These are phyloP conservation scores for Alternaria angustiovoidea DNA, from an alignment of 2,329 filamentous ascomycete genomes.

Conservation along the genomic window DNA sequence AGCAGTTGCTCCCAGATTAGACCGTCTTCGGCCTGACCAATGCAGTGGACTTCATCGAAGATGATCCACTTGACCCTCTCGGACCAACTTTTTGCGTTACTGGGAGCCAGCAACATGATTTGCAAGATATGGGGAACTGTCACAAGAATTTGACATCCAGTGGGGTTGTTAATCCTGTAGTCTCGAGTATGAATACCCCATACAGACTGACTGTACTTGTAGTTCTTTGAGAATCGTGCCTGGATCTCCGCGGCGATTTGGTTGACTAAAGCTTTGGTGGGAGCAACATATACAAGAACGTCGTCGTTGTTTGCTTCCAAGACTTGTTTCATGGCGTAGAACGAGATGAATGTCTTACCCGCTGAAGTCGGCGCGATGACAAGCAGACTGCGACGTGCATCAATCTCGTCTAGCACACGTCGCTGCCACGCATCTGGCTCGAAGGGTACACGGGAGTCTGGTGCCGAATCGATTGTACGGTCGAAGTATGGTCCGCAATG, in stretches of 20 bases:
- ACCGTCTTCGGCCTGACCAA: conserved; percentile 78
- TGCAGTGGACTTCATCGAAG: conserved; percentile 84
- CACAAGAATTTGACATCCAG: conserved; percentile 76
- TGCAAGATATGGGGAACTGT: conserved; percentile 82
- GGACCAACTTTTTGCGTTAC: conserved; percentile 75
- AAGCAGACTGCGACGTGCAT: conserved; percentile 73
- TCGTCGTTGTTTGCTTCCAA: conserved; percentile 73
- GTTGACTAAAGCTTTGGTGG: conserved; percentile 83
- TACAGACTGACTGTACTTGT: conserved; percentile 69
- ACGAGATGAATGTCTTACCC: conserved; percentile 84
- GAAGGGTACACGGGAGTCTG: conserved; percentile 75
- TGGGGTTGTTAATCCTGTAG: conserved; percentile 76
- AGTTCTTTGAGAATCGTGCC: conserved; percentile 74
- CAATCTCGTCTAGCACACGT: conserved; percentile 75
- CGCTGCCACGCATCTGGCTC: conserved; percentile 80
- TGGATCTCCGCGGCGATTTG: conserved; percentile 83
- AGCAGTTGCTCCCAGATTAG: conserved; percentile 81
- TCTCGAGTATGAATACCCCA: conserved; percentile 83
- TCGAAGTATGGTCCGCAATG: conserved; percentile 78
- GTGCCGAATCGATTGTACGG: conserved; percentile 72
- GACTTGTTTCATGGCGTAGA: conserved; percentile 83
- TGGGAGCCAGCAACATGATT: conserved; percentile 72
- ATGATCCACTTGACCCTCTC: conserved; percentile 76
- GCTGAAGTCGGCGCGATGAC: conserved; percentile 81
- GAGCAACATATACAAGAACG: conserved; percentile 79